Conservation (phyloP, 1,284 basidiomycete genomes). For the Phlebopus sp. region DNA sequence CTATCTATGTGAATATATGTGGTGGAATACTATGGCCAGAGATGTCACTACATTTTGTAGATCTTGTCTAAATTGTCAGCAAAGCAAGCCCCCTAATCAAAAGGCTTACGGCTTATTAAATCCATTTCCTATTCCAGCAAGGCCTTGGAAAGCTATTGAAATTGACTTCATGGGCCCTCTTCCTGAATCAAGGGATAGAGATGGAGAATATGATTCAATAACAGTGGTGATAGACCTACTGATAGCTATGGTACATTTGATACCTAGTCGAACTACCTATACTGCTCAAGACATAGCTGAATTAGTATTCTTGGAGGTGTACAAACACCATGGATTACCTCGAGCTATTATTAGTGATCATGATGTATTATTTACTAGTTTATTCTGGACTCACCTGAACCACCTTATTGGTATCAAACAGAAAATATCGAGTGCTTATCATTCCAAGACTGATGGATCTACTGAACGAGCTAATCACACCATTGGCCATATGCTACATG, state of each 20-base stretch:
- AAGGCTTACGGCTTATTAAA: conserved; percentile 34
- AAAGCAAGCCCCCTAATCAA: conserved; percentile 31
- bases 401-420: conserved; percentile 34
- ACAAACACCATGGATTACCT: conserved; percentile 29
- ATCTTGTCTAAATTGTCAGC: conserved; percentile 29
- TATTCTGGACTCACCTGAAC: conserved; percentile 42
- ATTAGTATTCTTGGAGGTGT: conserved; percentile 24
- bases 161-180: conserved; percentile 46
- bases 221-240: conserved; percentile 32
- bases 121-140: conserved; percentile 28
- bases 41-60: conserved; percentile 29
- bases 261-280: conserved; percentile 19
- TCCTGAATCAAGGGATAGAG: conserved; percentile 24
- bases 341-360: conserved; percentile 39
- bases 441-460: conserved; percentile 43
- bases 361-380: conserved; percentile 40
- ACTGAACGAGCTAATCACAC: conserved; percentile 41
- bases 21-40: too few relatives aligned
- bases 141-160: conserved; percentile 38
- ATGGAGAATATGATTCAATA: conserved; percentile 33
- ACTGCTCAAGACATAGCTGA: conserved; percentile 25
- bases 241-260: conserved; percentile 27
- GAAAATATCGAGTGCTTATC: conserved; percentile 41
- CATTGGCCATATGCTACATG: conserved; percentile 32
- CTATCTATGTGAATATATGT: too few relatives aligned